Evolutionary conservation across 768 basidiomycete genomes (phyloP).

Genomic region (Glaciozyma martinii): DNA sequence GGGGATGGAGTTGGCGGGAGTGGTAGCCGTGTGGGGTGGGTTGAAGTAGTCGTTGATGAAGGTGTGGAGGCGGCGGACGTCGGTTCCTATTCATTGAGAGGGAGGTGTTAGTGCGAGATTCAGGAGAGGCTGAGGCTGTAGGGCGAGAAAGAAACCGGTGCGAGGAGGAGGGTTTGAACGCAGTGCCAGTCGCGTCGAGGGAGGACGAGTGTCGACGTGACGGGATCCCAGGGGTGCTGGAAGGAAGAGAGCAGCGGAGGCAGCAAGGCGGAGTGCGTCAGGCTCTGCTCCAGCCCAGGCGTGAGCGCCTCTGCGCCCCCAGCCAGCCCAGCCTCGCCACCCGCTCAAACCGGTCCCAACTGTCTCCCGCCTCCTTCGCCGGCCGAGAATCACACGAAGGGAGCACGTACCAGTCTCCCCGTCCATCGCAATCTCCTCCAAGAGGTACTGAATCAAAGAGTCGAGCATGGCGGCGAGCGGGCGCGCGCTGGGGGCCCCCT

Average conservation of each 20-base stretch:
- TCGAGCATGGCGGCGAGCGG: constrained; percentile 48
- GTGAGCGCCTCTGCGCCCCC: too few species aligned
- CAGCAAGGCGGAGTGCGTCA: too few species aligned
- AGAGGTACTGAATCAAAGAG: constrained; percentile 70
- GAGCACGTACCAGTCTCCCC: constrained; percentile 70
- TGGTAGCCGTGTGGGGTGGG: constrained; percentile 27
- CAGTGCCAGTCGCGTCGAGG: constrained; percentile 27
- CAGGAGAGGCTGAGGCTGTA: not conserved
- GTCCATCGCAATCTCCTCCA: constrained; percentile 80
- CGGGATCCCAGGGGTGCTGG: not conserved
- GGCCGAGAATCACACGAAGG: not conserved
- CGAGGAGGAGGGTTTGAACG: constrained; percentile 21
- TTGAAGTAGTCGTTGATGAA: constrained; percentile 55
- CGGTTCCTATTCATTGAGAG: constrained; percentile 51
- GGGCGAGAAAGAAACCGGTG: constrained; percentile 6
- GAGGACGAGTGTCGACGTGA: not conserved
- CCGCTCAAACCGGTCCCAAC: too few species aligned
- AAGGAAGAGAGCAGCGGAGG: too few species aligned
- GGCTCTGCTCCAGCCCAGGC: too few species aligned
- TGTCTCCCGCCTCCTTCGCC: not conserved
- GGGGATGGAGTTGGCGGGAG: constrained; percentile 35
- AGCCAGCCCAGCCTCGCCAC: too few species aligned
- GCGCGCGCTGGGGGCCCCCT: too few species aligned
- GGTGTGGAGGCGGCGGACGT: constrained; percentile 48
- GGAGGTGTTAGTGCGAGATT: too few species aligned